Base-by-base conservation (phyloP, 371 early-diverging fungal species). In the Mucor piriformis region DNA sequence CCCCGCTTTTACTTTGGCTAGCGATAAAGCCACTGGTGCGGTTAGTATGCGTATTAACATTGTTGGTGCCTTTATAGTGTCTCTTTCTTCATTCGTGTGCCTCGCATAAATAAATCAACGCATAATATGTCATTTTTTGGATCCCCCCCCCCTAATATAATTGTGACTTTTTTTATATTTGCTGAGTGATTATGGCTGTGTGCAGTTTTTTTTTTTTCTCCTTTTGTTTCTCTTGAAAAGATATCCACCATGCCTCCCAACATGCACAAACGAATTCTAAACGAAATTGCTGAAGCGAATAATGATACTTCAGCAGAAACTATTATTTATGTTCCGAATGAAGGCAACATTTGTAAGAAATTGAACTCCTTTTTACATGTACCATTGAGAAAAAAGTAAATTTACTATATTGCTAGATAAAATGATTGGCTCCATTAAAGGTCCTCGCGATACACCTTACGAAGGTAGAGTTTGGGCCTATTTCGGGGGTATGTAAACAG, bases 381-480 rank as follows among this genome's bases (percentile, higher is more conserved):
- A 33, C n/a, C 42, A 18, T 27, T 25, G n/a, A 7, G 25, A 38
- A 16, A 24, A 46, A 46, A 12, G 15, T 16, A 16, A 13, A 16
- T 42, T 18, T 8, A 16, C 55, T 16, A 21, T 23, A 23, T 37
- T 0, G 3, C 1, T 35, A 59, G 66, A 59, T 13, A 54, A 61
- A 10, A 21, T 63, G 4, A 20, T 61, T 27, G 70, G 67, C 1
- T 59, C 51, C 24, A 62, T 73, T 32, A 8, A 47, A 10, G 74
- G 74, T 0, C 74, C 74, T 24, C 57, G 16, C 2, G 70, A 67
- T 21, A 63, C 74, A 6, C 74, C 74, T 21, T 73, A 73, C 40
- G 64, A 64, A 73, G 64, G 72, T 68, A 54, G 11, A 29, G 3
- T 37, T 11, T 37, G n/a, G n/a, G n/a, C n/a, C n/a, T n/a, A n/a